A percentile compares a stretch with the other conserved stretches of the same genome.
These are phyloP conservation scores for Lactuca sativa DNA, from an alignment of 129 eudicot species.

Conservation along the genomic window DNA sequence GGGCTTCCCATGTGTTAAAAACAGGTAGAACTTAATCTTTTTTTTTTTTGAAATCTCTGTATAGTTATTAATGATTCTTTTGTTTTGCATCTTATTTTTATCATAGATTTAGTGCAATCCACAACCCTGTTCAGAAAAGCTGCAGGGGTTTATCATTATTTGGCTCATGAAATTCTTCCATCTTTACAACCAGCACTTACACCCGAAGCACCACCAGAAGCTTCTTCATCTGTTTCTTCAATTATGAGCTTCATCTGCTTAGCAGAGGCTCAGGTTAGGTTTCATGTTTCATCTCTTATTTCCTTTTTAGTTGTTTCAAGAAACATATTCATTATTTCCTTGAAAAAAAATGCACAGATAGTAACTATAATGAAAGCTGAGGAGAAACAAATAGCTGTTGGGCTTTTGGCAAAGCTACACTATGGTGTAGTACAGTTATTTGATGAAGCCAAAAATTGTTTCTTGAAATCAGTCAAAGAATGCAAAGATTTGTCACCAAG, in stretches of 20 bases:
- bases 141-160: constrained; percentile 63
- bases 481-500: constrained; percentile 62
- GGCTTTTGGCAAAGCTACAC: constrained; percentile 66
- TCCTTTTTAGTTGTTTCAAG: background rate
- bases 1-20: constrained; percentile 55
- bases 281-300: constrained; percentile 6
- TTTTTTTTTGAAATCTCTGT: background rate
- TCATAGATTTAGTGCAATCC: constrained; percentile 66
- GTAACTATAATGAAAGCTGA: constrained; percentile 70
- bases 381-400: constrained; percentile 45
- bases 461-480: constrained; percentile 35
- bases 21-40: constrained; percentile 37
- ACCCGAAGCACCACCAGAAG: constrained; percentile 71
- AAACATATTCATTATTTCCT: background rate
- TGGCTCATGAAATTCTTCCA: constrained; percentile 59
- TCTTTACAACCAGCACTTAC: constrained; percentile 28
- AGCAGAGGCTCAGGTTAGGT: constrained; percentile 82
- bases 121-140: constrained; percentile 65
- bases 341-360: constrained; percentile 33
- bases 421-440: constrained; percentile 59
- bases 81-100: constrained; percentile 4
- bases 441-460: constrained; percentile 44
- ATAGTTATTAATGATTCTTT: constrained; percentile 8
- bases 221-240: constrained; percentile 38
- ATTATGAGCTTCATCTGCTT: constrained; percentile 70